Percentiles rank a stretch among this genome's conserved stretches.
Conservation (phyloP, 225 moss, liverwort and hornwort genomes). For the Anthoceros angustus region DNA sequence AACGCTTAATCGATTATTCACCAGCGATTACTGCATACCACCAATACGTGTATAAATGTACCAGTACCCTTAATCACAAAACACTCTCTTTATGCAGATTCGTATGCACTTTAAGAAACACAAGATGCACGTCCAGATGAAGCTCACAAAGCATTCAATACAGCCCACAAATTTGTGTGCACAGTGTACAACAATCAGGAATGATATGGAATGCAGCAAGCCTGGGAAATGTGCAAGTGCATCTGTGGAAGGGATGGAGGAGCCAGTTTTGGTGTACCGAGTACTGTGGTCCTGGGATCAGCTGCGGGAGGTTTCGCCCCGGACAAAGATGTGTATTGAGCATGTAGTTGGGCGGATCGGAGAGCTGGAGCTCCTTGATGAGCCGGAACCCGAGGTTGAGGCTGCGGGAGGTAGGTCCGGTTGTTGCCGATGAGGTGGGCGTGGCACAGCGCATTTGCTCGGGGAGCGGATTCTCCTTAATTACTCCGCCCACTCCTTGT, state of each 20-base stretch:
- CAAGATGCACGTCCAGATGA: background rate
- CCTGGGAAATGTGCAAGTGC: no score
- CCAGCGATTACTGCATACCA: no score
- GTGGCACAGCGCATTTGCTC: background rate
- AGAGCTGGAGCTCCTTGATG: background rate
- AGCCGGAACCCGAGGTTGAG: background rate
- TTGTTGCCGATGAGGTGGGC: background rate
- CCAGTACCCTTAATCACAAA: no score
- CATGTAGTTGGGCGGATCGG: background rate
- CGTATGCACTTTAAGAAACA: no score
- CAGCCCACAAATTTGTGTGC: no score
- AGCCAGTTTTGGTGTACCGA: background rate
- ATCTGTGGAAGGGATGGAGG: background rate
- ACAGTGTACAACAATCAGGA: no score
- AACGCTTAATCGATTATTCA: no score
- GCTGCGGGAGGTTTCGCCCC: background rate
- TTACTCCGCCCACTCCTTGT: background rate
- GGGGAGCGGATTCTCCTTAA: background rate
- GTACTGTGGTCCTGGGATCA: background rate
- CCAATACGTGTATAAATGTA: no score
- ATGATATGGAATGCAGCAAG: no score
- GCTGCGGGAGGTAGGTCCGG: background rate
- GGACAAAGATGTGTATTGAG: background rate
- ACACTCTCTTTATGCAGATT: no score
- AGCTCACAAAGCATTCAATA: background rate